Evolutionary conservation across 1,139 yeast genomes (phyloP).

Genomic region (Saccharomyces uvarum): DNA sequence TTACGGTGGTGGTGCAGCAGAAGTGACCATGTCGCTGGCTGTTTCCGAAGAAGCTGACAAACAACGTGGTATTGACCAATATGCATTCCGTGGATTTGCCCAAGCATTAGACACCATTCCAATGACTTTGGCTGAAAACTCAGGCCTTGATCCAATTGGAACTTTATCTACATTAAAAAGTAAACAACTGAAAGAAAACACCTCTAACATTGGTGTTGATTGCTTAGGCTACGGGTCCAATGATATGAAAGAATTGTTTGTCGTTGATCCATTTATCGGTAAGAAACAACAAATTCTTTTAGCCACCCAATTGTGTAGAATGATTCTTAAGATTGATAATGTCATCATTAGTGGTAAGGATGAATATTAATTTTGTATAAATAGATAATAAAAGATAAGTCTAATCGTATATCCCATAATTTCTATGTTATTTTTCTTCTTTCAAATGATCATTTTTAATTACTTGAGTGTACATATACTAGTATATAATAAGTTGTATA

Average conservation of each 20-base stretch:
- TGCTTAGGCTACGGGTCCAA: conserved; percentile 81
- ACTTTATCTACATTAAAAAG: conserved; percentile 78
- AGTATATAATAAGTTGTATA: conserved; percentile 1
- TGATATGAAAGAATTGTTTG: conserved; percentile 90
- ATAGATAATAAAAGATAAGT: background rate
- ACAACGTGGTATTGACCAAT: conserved; percentile 92
- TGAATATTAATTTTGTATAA: conserved; percentile 40
- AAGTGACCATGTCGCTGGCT: conserved; percentile 84
- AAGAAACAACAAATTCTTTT: conserved; percentile 90
- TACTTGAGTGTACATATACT: conserved; percentile 1
- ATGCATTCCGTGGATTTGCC: conserved; percentile 93
- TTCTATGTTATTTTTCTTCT: background rate
- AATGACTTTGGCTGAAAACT: conserved; percentile 91
- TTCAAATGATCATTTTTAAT: background rate
- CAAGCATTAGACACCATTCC: conserved; percentile 87
- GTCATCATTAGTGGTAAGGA: conserved; percentile 89
- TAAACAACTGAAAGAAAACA: conserved; percentile 68
- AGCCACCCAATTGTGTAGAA: conserved; percentile 94
- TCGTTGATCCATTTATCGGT: conserved; percentile 94
- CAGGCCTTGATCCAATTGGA: conserved; percentile 91
- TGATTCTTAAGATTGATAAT: conserved; percentile 93
- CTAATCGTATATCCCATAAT: background rate
- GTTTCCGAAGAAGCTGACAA: conserved; percentile 88
- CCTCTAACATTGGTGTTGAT: conserved; percentile 80
- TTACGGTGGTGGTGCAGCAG: conserved; percentile 98